Base-by-base conservation (phyloP, 2,329 filamentous ascomycete genomes). In the Pleurostoma richardsiae region DNA sequence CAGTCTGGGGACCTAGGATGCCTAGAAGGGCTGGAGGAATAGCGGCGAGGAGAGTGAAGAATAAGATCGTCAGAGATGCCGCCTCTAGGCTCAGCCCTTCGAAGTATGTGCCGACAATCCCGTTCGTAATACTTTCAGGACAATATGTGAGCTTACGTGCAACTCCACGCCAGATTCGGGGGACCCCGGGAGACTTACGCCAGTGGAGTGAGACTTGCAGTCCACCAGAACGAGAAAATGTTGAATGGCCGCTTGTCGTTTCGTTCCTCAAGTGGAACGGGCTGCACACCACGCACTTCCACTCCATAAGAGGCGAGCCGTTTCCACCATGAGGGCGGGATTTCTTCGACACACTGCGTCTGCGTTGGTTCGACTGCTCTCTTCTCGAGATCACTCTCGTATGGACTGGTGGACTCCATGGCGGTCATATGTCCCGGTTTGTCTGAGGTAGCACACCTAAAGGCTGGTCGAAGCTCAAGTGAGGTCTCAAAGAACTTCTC, bases 1-100 rank as follows among this genome's bases (percentile, higher is more conserved):
- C 33, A 36, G 42, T 43, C 30, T 43, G 7, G 11, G 42, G 42
- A 7, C 42, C 42, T 10, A 31, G 30, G 29, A 28, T 43, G 6
- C 29, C 28, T 30, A 43, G 29, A n/a, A 11, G 7, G 6, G 42
- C 29, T 11, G 30, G 29, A 5, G 42, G 42, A 19, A 36, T 43
- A 11, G 42, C 30, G 29, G 42, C 30, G 10, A 43, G n/a, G 29
- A 43, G 42, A 11, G 42, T 43, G 42, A 43, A 43, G 30, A 43
- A 43, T 6, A 43, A 28, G 30, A 43, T 43, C 6, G 30, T 36
- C 42, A 43, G 26, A 8, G 33, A 36, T 36, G 33, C 33, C 8
- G 33, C 33, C n/a, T 36, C 8, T n/a, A 36, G n/a, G n/a, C 33
- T 36, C n/a, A 36, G 33, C 33, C 33, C 33, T n/a, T 36, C 8